Evolutionary conservation across 805 yeast genomes (phyloP).

Genomic region (Kazachstania africana): DNA sequence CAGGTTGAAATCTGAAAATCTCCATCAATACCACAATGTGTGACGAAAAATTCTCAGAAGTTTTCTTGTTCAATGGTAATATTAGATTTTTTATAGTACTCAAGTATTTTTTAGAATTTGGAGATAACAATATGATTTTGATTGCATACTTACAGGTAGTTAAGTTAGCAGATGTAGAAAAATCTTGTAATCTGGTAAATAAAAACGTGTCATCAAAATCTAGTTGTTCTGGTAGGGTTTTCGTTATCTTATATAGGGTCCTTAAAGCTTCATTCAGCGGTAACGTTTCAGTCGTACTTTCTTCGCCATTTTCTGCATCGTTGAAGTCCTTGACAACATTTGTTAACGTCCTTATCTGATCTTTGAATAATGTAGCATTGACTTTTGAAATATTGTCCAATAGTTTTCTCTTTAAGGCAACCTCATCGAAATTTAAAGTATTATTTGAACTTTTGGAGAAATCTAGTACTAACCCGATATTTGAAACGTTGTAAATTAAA

Average conservation of each 20-base stretch:
- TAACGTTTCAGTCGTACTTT: slow-evolving; percentile 9
- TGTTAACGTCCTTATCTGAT: slow-evolving; percentile 42
- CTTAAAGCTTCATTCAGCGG: slow-evolving; percentile 35
- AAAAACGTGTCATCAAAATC: slow-evolving; percentile 34
- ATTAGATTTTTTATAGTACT: slow-evolving; percentile 30
- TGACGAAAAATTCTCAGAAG: slow-evolving; percentile 33
- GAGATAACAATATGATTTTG: slow-evolving; percentile 41
- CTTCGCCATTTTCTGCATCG: slow-evolving; percentile 5
- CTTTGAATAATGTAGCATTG: slow-evolving; percentile 53
- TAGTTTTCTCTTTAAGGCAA: slow-evolving; percentile 33
- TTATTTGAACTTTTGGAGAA: slow-evolving; percentile 19
- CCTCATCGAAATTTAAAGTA: slow-evolving; percentile 18
- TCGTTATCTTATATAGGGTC: slow-evolving; percentile 48
- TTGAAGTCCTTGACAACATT: slow-evolving; percentile 23
- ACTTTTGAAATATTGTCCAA: slow-evolving; percentile 47
- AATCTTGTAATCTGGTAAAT: slow-evolving; percentile 31
- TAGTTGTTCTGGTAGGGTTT: slow-evolving; percentile 37
- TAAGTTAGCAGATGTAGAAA: slow-evolving; percentile 44
- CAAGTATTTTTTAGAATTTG: slow-evolving; percentile 31
- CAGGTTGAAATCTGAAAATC: slow-evolving; percentile 38
- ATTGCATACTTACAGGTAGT: slow-evolving; percentile 54
- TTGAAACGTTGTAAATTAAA: slow-evolving; percentile 53
- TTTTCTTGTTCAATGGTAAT: slow-evolving; percentile 38
- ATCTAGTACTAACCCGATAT: slow-evolving; percentile 41
- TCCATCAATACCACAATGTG: slow-evolving; percentile 52